These are phyloP conservation scores for Amanita muscaria DNA, from an alignment of 768 basidiomycete species.

Conservation along the genomic window DNA sequence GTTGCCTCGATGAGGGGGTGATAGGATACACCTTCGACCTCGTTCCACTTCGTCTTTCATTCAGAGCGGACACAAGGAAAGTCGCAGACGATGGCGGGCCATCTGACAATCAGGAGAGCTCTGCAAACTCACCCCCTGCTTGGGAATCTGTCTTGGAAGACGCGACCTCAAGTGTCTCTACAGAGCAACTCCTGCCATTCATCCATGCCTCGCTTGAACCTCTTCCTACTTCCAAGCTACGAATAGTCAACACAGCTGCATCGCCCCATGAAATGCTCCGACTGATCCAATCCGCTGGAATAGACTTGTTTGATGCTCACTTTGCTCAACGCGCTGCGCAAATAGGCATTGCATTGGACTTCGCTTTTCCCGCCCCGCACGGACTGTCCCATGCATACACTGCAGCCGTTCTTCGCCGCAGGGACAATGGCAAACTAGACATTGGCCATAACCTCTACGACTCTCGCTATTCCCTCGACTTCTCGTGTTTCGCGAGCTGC, in stretches of 20 bases:
- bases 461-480: conserved; percentile 48
- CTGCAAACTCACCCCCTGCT: not conserved
- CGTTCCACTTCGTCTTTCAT: conserved; percentile 32
- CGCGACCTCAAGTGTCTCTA: conserved; percentile 8
- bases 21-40: conserved; percentile 68
- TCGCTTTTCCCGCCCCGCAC: conserved; percentile 50
- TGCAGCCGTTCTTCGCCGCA: not conserved
- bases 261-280: conserved; percentile 73
- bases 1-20: conserved; percentile 58
- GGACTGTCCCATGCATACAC: not conserved
- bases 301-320: conserved; percentile 68
- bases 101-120: conserved; percentile 7
- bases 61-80: conserved; percentile 16
- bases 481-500: conserved; percentile 39
- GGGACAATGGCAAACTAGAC: conserved; percentile 23
- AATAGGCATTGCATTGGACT: conserved; percentile 71
- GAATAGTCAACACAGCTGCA: conserved; percentile 44
- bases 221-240: conserved; percentile 49
- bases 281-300: conserved; percentile 53
- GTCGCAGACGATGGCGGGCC: not conserved
- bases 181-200: conserved; percentile 27
- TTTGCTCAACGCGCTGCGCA: conserved; percentile 67
- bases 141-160: not conserved
- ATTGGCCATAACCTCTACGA: conserved; percentile 74
- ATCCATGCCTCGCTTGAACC: conserved; percentile 50